These are phyloP conservation scores for Athelia psychrophila DNA, from an alignment of 1,284 basidiomycete species.

Conservation along the genomic window DNA sequence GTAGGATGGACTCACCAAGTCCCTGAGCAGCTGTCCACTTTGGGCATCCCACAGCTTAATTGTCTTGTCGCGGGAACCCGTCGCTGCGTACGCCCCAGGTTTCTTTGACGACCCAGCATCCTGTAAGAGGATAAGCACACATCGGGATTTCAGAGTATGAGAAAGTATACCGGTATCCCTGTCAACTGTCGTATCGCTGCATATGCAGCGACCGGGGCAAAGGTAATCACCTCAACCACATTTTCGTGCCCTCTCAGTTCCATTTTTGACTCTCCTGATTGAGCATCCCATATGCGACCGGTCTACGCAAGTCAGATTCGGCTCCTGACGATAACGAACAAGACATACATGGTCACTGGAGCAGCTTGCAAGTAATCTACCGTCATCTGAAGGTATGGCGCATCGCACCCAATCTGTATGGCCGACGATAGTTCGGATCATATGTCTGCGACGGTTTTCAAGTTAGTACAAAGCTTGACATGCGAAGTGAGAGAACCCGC, in stretches of 20 bases:
- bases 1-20: slow-evolving; percentile 38
- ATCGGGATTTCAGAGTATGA: slow-evolving; percentile 6
- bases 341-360: slow-evolving; percentile 79
- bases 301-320: slow-evolving; percentile 51
- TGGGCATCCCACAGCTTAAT: slow-evolving; percentile 86
- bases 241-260: slow-evolving; percentile 89
- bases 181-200: slow-evolving; percentile 75
- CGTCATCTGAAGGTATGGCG: slow-evolving; percentile 74
- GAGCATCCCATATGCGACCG: slow-evolving; percentile 77
- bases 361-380: slow-evolving; percentile 71
- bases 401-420: slow-evolving; percentile 63
- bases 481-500: slow-evolving; percentile 22
- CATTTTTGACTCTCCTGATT: slow-evolving; percentile 75
- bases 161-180: slow-evolving; percentile 53
- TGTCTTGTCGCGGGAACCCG: slow-evolving; percentile 85
- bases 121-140: slow-evolving; percentile 34
- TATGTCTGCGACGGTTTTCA: slow-evolving; percentile 38
- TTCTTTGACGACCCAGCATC: slow-evolving; percentile 42
- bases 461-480: too few relatives aligned
- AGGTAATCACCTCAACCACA: slow-evolving; percentile 80
- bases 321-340: slow-evolving; percentile 2
- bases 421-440: slow-evolving; percentile 54
- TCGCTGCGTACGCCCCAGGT: slow-evolving; percentile 65
- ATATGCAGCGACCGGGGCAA: slow-evolving; percentile 77
- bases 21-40: slow-evolving; percentile 72